Base-by-base conservation (phyloP, 2,329 filamentous ascomycete species). In the Colletotrichum plurivorum region DNA sequence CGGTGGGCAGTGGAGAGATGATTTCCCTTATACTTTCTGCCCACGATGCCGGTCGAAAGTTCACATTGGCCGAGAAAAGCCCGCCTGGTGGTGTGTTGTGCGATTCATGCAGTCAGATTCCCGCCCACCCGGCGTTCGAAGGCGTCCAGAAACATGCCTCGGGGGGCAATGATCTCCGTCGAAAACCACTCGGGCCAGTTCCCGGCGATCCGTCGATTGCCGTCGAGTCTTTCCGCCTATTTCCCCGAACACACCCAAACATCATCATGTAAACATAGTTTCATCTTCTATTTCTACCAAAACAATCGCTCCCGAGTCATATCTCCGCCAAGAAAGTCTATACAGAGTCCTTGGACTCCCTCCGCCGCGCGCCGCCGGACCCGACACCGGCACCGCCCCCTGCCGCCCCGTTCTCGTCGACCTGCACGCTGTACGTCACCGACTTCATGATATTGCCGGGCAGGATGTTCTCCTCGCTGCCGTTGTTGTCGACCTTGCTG, bases 391-490 rank as follows among this genome's bases (percentile, higher is more conserved):
- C 9, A 8, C 15, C 7, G 36, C 22, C 4, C 25, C 5, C 31
- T 57, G 13, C 41, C 7, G 64, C 48, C 22, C 4, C 22, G 5
- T 15, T 55, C 10, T 81, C 73, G 51, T 81, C 80, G 13, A 83
- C 76, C 22, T 77, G 74, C 1, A 84, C 81, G 36, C 75, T 81
- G 64, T 84, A 84, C 2, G 80, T 80, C 15, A 84, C 76, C 1
- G 80, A 82, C 73, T 84, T 84, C 36, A 82, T 62, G 39, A 84
- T 84, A n/a, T 76, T 74, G n/a, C 75, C 73, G 4, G 60, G 70
- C 5, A 83, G 73, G 4, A 83, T 83, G 27, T 82, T 78, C 65
- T 84, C 81, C 63, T 83, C 78, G 70, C 80, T 83, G 27, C 41
- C 61, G 54, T 65, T 68, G 54, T 65, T 68, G 61, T 45, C 61